Conservation (phyloP, 2,329 filamentous ascomycete species). For the Stylonectria norvegica region DNA sequence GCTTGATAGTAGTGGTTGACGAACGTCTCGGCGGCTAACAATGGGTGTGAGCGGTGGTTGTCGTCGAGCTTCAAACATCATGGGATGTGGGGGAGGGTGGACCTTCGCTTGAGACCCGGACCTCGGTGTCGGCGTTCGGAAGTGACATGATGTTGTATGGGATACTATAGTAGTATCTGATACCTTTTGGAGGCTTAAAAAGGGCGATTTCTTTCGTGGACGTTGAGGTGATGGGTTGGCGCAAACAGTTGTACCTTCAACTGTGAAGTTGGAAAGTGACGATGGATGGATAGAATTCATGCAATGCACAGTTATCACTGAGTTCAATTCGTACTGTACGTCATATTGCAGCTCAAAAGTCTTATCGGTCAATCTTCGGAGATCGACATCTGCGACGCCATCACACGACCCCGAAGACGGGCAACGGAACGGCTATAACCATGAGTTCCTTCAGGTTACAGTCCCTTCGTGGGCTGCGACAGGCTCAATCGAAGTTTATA, state of each 20-base stretch:
- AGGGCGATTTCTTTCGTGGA: not conserved
- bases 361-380: slow-evolving; percentile 19
- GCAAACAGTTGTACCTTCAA: slow-evolving; percentile 17
- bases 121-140: slow-evolving; percentile 41
- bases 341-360: not conserved
- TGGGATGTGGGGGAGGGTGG: slow-evolving; percentile 3
- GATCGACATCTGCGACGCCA: slow-evolving; percentile 1
- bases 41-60: slow-evolving; percentile 13
- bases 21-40: slow-evolving; percentile 66
- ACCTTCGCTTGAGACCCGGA: slow-evolving; percentile 48
- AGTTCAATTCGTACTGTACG: slow-evolving; percentile 18
- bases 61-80: not conserved
- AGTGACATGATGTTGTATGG: slow-evolving; percentile 29
- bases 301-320: slow-evolving; percentile 24
- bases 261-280: slow-evolving; percentile 11
- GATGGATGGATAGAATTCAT: slow-evolving; percentile 5
- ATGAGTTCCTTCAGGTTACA: slow-evolving; percentile 32
- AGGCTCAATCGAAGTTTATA: slow-evolving; percentile 15
- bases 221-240: slow-evolving; percentile 11
- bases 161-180: not conserved
- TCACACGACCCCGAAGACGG: not conserved
- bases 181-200: not conserved
- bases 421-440: slow-evolving; percentile 2
- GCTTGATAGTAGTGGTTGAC: slow-evolving; percentile 71
- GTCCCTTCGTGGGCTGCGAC: slow-evolving; percentile 23